Base-by-base conservation (phyloP, 768 basidiomycete genomes). In the Kwoniella sp. region DNA sequence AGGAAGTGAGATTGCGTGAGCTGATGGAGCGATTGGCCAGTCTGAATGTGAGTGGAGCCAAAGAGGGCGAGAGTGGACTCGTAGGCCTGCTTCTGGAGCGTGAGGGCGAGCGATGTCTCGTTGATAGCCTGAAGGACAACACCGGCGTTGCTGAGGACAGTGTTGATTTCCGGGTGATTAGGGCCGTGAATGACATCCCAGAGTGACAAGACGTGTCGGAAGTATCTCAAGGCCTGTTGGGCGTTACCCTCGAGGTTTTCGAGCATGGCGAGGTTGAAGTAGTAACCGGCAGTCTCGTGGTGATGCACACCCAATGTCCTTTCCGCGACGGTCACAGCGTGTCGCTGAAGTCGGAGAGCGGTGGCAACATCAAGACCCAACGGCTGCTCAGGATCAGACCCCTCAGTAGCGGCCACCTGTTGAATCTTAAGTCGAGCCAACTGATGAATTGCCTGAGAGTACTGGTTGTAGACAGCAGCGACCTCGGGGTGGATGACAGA, bases 401-500 rank as follows among this genome's bases (percentile, higher is more conserved):
- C 66, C 56, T 83, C 79, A 17, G 71, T 76, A 20, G 60, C 54
- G 5, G 71, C 69, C 17, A 68, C 60, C 66, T 75, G 79, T 70
- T 73, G 74, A 31, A 75, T 79, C 68, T 66, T 76, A 63, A 79
- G 38, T 63, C 80, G 75, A 31, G 78, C 77, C 25, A 83, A 71
- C 51, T 72, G 76, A 71, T 83, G 81, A 58, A 83, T 79, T 4
- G 80, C 72, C 53, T 82, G 76, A 2, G 82, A 81, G 64, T 83
- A 81, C 37, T 73, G 63, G 73, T 82, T 82, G 78, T 82, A 83
- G 23, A 81, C 80, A 12, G 69, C 58, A 0, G 82, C 82, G 25
- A 82, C 79, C 61, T 83, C 83, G 26, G 82, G 81, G 74, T 84
- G 83, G 28, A 83, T 75, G 51, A 81, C 69, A 4, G 82, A 81